A percentile compares a stretch with the other conserved stretches of the same genome.
phyloP scores from a whole-genome alignment of 495 filamentous ascomycete genomes.

The Geopyxis carbonaria region DNA sequence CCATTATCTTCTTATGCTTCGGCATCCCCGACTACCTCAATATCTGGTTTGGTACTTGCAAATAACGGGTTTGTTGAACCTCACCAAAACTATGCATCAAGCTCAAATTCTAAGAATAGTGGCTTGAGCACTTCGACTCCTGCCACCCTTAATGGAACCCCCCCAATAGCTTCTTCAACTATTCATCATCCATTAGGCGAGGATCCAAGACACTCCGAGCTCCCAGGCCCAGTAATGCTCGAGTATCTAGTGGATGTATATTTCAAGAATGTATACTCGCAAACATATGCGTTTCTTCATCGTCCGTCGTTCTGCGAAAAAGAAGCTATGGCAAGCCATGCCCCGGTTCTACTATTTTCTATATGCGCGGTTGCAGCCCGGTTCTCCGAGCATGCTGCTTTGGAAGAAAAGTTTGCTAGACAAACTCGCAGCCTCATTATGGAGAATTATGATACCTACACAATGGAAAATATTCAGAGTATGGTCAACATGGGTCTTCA shows the following conservation, averaged over 20 bases:
- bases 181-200: conserved; percentile 16
- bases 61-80: conserved; percentile 7
- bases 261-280: conserved; percentile 24
- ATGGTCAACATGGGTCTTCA: conserved; percentile 25
- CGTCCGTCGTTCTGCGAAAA: conserved; percentile 16
- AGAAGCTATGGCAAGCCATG: conserved; percentile 12
- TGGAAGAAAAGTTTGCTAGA: conserved; percentile 13
- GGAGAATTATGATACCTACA: conserved; percentile 21
- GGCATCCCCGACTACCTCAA: conserved; percentile 16
- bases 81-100: neutral
- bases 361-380: conserved; percentile 23
- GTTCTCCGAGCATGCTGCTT: conserved; percentile 10
- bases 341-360: conserved; percentile 19
- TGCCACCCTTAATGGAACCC: conserved; percentile 10
- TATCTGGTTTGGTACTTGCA: conserved; percentile 9
- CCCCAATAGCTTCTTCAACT: conserved; percentile 8
- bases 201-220: conserved; percentile 14
- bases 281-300: conserved; percentile 26
- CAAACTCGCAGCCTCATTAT: conserved; percentile 18
- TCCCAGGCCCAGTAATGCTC: conserved; percentile 8
- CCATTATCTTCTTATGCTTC: conserved; percentile 10
- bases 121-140: conserved; percentile 11
- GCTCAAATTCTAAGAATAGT: neutral
- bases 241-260: conserved; percentile 15
- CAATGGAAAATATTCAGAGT: conserved; percentile 22